These are phyloP conservation scores for Sorghum bicolor DNA, from an alignment of 176 grass and related monocot genomes.

Conservation along the genomic window Sorghum_bicolor_NCBIv3 NC_012870.2:24614501-24615000, in stretches of 20 bases:
- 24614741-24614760: neutral
- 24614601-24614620: neutral
- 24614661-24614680: neutral
- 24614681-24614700: conserved; percentile 28
- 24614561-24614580: neutral
- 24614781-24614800: too few relatives aligned
- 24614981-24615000: neutral
- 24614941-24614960: neutral
- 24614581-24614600: neutral
- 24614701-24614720: neutral
- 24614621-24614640: neutral
- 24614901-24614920: too few relatives aligned
- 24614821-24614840: conserved; percentile 11
- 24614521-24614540: conserved; percentile 3
- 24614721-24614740: neutral
- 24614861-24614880: neutral
- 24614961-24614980: neutral
- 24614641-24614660: neutral
- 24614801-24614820: neutral
- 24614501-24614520: neutral
- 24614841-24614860: neutral
- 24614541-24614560: neutral
- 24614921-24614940: too few relatives aligned
- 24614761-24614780: neutral
- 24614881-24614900: neutral